Base-by-base conservation (phyloP, 1,284 basidiomycete genomes). In the Sanguinoderma infundibulare region DNA sequence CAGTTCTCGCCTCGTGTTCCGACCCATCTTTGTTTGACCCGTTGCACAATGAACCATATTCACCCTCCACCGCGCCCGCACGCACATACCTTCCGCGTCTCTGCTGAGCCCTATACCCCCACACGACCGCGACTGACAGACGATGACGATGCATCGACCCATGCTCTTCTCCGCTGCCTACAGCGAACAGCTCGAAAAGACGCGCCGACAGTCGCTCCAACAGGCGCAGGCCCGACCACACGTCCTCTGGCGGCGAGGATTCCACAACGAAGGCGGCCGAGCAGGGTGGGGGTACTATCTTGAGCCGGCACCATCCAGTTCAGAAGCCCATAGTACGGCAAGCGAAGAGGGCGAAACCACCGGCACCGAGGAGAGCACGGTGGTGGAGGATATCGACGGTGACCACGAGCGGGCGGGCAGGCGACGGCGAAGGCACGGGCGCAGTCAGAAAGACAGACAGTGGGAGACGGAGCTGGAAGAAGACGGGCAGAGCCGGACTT, bases 141-240 rank as follows among this genome's bases (percentile, higher is more conserved):
- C 47, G 24, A 51, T 28, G 32, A 52, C 59, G 35, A 62, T 53
- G 59, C 50, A 53, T 40, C 57, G 55, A 30, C 61, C 62, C 12
- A 30, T 67, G 34, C 49, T 67, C 53, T 67, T 67, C 57, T 67
- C 65, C 57, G 65, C 65, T n/a, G 65, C 65, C 22, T 59, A 62
- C 51, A 61, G 58, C 59, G 62, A 61, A 32, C 61, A 55, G 20
- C 57, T 64, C 58, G 62, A 66, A 35, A 53, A 60, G 54, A 63
- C 65, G 32, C 60, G 60, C 20, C 60, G 53, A 30, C 53, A 66
- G 49, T 57, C 64, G 40, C 49, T 38, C 22, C 56, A 60, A 36
- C 53, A 60, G 50, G 55, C 46, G 36, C 40, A 26, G 39, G 56
- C 53, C 30, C 60, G 57, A 39, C 58, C 54, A 7, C 36, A 56